Percentiles rank a stretch among this genome's conserved stretches.
Conservation (phyloP, 768 basidiomycete species). For the Russula brevipes region DNA sequence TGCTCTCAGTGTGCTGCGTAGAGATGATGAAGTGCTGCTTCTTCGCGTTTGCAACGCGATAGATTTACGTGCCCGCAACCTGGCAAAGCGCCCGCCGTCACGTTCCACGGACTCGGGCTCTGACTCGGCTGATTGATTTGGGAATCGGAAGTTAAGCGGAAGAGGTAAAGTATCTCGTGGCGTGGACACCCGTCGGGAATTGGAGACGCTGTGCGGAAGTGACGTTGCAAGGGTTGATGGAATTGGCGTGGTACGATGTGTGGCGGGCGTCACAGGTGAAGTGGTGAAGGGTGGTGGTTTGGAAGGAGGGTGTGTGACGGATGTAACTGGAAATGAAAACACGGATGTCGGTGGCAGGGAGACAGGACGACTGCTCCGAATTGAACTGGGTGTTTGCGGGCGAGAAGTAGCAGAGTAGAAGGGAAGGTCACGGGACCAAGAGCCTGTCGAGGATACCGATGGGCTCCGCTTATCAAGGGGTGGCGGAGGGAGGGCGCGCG, state of each 20-base stretch:
- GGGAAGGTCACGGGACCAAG: constrained; percentile 18
- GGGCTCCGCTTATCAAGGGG: constrained; percentile 14
- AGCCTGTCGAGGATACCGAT: constrained; percentile 12
- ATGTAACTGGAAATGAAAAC: constrained; percentile 6
- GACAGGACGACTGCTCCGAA: constrained; percentile 11
- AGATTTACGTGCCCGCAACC: constrained; percentile 4
- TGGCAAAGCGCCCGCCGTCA: constrained; percentile 12
- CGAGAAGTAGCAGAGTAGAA: constrained; percentile 18
- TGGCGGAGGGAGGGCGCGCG: not conserved
- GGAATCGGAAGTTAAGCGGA: constrained; percentile 16
- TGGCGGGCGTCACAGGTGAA: constrained; percentile 6
- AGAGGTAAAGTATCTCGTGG: constrained; percentile 10
- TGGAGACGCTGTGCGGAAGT: constrained; percentile 7
- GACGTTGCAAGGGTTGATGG: constrained; percentile 7
- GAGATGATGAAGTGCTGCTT: constrained; percentile 13
- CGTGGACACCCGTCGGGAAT: not conserved
- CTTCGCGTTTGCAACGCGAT: constrained; percentile 1
- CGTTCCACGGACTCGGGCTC: constrained; percentile 12
- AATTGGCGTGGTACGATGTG: not conserved
- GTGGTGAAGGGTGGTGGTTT: constrained; percentile 2
- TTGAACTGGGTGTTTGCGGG: constrained; percentile 19
- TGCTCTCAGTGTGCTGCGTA: constrained; percentile 15
- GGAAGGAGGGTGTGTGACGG: not conserved
- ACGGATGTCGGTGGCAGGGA: constrained; percentile 7
- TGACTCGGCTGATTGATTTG: constrained; percentile 11